Conservation (phyloP, 2,329 filamentous ascomycete genomes). For the Ascochyta viciae-villosae region DNA sequence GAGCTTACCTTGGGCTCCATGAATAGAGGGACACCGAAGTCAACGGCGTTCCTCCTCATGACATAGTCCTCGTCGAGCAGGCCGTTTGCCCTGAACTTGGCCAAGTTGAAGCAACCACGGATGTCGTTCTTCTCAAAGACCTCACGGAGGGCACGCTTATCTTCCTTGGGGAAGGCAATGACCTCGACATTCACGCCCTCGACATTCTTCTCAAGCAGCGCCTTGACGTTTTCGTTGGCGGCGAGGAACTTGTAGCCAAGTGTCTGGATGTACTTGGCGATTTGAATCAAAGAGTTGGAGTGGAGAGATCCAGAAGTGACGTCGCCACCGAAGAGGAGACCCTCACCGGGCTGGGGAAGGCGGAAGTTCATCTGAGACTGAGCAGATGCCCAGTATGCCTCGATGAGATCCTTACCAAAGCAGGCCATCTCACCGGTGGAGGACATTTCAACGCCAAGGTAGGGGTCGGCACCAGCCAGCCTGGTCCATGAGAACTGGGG, state of each 20-base stretch:
- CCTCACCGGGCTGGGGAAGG: conserved; percentile 90
- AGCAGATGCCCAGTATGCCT: conserved; percentile 96
- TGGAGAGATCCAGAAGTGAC: conserved; percentile 52
- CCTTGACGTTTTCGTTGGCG: conserved; percentile 80
- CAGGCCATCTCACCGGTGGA: conserved; percentile 98
- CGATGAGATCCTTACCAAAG: conserved; percentile 93
- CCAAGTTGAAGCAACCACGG: conserved; percentile 93
- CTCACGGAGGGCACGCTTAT: conserved; percentile 92
- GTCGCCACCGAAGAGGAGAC: conserved; percentile 92
- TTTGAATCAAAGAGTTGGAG: conserved; percentile 73
- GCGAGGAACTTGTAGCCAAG: conserved; percentile 95
- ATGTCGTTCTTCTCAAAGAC: conserved; percentile 98
- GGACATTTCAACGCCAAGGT: conserved; percentile 97
- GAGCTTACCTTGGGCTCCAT: conserved; percentile 92
- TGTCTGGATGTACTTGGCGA: conserved; percentile 86
- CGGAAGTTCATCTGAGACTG: conserved; percentile 99
- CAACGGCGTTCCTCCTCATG: conserved; percentile 96
- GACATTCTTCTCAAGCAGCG: conserved; percentile 75
- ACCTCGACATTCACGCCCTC: conserved; percentile 80
- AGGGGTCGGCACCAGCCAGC: conserved; percentile 94
- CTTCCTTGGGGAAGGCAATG: conserved; percentile 94
- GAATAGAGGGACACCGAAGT: conserved; percentile 96
- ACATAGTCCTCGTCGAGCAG: conserved; percentile 94
- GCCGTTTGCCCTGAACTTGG: conserved; percentile 81
- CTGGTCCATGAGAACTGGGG: conserved; percentile 99